These are phyloP conservation scores for Claviceps monticola DNA, from an alignment of 2,329 filamentous ascomycete genomes.

Conservation along the genomic window DNA sequence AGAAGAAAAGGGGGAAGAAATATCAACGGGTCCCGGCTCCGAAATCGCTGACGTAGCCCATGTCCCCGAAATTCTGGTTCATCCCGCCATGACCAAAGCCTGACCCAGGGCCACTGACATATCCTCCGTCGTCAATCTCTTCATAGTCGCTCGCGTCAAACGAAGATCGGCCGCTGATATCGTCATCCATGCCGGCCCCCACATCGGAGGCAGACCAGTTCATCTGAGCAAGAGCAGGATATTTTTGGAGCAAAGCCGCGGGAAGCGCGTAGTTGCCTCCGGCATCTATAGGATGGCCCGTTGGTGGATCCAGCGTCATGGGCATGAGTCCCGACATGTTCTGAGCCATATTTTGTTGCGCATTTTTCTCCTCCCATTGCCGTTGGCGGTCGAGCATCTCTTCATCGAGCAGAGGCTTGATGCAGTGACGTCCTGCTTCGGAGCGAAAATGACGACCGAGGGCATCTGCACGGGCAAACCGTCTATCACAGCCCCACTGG, in stretches of 20 bases:
- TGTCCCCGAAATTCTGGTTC: constrained; percentile 38
- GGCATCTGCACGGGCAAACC: constrained; percentile 91
- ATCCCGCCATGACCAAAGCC: constrained; percentile 44
- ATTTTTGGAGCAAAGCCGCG: constrained; percentile 76
- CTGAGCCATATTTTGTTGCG: constrained; percentile 50
- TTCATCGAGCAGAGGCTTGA: constrained; percentile 92
- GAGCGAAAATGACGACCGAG: constrained; percentile 89
- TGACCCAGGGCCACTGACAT: constrained; percentile 48
- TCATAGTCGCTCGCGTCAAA: constrained; percentile 73
- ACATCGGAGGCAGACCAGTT: constrained; percentile 62
- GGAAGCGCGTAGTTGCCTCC: constrained; percentile 57
- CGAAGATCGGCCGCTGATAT: constrained; percentile 64
- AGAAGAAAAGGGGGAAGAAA: background rate
- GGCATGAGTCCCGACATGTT: constrained; percentile 40
- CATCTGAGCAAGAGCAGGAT: constrained; percentile 80
- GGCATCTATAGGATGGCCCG: constrained; percentile 43
- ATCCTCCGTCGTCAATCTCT: constrained; percentile 57
- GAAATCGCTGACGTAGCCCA: constrained; percentile 39
- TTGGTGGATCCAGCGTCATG: constrained; percentile 46
- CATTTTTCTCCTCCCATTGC: constrained; percentile 57
- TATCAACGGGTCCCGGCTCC: constrained; percentile 30
- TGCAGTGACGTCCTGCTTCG: constrained; percentile 89
- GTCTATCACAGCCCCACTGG: constrained; percentile 83
- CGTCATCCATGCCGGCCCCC: constrained; percentile 59
- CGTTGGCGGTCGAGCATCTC: constrained; percentile 75